Evolutionary conservation across 1,284 basidiomycete genomes (phyloP).

Genomic region (Tilletia walkeri): DNA sequence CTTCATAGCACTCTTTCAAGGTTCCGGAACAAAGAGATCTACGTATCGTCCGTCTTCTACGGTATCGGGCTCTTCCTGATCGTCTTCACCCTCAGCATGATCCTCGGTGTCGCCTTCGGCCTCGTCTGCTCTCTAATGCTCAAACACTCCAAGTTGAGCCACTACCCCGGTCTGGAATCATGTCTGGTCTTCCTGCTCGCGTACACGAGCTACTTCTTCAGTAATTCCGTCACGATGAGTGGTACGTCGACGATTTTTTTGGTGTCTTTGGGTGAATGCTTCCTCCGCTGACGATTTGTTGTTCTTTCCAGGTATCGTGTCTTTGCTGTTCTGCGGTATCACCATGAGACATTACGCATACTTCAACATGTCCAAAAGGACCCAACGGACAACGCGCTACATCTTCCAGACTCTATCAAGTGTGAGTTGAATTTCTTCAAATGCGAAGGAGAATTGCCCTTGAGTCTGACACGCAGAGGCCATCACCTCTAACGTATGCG

Average conservation of each 20-base stretch:
- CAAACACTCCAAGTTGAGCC: conserved; percentile 85
- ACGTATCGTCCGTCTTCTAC: conserved; percentile 83
- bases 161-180: conserved; percentile 80
- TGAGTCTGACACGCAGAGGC: not conserved
- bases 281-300: not conserved
- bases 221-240: conserved; percentile 87
- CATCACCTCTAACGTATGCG: not conserved
- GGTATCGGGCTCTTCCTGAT: conserved; percentile 94
- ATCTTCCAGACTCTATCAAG: conserved; percentile 58
- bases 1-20: conserved; percentile 76
- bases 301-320: conserved; percentile 72
- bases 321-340: conserved; percentile 95
- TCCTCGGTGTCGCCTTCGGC: conserved; percentile 85
- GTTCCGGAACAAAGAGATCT: conserved; percentile 87
- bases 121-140: conserved; percentile 84
- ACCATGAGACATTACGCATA: conserved; percentile 99
- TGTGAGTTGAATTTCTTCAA: conserved; percentile 22
- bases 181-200: conserved; percentile 91
- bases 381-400: conserved; percentile 92
- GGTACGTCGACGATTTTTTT: conserved; percentile 57
- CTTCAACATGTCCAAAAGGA: conserved; percentile 94
- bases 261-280: too few species aligned
- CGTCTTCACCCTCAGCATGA: conserved; percentile 90
- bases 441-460: not conserved
- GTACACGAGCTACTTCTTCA: conserved; percentile 98